Conservation (phyloP, 1,139 yeast species). For the Debaryomyces singareniensis region DNA sequence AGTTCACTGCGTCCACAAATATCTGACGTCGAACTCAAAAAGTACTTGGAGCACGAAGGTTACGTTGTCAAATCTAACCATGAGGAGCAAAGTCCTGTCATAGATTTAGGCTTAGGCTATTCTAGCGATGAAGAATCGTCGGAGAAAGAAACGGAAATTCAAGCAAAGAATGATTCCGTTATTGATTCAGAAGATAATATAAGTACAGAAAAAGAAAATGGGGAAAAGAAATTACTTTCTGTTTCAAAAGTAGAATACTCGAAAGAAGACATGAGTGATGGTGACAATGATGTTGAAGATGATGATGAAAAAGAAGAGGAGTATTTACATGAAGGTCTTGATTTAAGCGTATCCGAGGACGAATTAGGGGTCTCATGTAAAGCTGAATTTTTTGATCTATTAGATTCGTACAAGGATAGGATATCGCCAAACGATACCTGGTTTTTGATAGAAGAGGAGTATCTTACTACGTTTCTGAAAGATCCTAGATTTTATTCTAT, state of each 20-base stretch:
- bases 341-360: constrained; percentile 14
- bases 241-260: background rate
- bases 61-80: background rate
- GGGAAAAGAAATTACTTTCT: background rate
- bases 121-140: background rate
- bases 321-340: constrained; percentile 10
- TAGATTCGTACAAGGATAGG: constrained; percentile 16
- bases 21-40: background rate
- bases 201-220: background rate
- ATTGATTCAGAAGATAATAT: background rate
- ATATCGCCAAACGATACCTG: constrained; percentile 34
- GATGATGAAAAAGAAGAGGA: background rate
- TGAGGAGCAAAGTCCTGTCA: background rate
- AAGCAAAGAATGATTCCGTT: background rate
- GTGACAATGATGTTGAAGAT: background rate
- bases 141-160: background rate
- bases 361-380: constrained; percentile 4
- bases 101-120: background rate
- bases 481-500: constrained; percentile 27
- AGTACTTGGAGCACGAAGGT: background rate
- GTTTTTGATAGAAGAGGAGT: constrained; percentile 33
- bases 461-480: constrained; percentile 21
- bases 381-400: constrained; percentile 16
- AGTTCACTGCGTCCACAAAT: background rate
- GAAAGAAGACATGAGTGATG: background rate